These are phyloP conservation scores for Globisporangium parvum DNA, from an alignment of 352 stramenopile species.

Conservation along the genomic window DNA sequence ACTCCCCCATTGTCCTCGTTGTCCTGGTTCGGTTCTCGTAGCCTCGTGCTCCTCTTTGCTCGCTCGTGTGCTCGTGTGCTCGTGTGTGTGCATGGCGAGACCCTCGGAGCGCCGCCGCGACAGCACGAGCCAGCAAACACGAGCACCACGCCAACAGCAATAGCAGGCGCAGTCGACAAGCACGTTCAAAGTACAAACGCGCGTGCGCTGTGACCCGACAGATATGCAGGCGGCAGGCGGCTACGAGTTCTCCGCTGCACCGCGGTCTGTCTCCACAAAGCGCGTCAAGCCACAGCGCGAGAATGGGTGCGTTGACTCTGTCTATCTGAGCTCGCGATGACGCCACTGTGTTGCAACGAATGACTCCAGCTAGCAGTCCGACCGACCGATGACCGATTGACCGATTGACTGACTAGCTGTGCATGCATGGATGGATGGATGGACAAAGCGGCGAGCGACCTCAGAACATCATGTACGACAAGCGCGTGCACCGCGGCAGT, in stretches of 20 bases:
- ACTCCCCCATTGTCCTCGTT: background rate
- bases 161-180: background rate
- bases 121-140: too few species aligned
- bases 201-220: background rate
- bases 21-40: too few species aligned
- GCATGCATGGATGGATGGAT: background rate
- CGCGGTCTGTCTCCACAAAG: conserved; percentile 70
- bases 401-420: background rate
- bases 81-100: background rate
- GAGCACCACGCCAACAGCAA: background rate
- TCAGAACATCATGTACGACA: conserved; percentile 94
- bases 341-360: too few species aligned
- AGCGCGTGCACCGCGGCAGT: conserved; percentile 90
- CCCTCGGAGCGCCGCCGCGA: background rate
- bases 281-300: conserved; percentile 47
- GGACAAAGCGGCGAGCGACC: conserved; percentile 28
- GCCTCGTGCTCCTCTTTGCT: too few species aligned
- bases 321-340: background rate
- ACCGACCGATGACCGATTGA: too few species aligned
- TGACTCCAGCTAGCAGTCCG: background rate
- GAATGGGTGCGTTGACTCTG: conserved; percentile 24
- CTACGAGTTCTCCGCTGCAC: conserved; percentile 70
- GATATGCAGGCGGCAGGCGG: conserved; percentile 24
- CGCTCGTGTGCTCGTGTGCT: background rate
- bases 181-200: background rate